Conservation (phyloP, 148 eudicot species). For the Fagopyrum esculentum region DNA sequence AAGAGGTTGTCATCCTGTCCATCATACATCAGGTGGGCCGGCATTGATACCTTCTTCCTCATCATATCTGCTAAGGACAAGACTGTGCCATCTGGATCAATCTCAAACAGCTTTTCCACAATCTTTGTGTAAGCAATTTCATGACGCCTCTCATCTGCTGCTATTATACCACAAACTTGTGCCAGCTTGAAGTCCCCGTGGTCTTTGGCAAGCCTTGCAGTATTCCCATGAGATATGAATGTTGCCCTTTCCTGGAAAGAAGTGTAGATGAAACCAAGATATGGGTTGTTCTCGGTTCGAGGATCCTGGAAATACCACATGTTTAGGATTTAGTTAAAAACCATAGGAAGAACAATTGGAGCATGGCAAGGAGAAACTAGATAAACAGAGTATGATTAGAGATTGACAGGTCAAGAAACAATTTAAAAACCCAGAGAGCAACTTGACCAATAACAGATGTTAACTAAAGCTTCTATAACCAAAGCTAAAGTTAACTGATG, state of each 20-base stretch:
- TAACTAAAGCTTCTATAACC: no score
- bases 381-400: neutral
- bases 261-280: constrained; percentile 47
- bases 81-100: constrained; percentile 35
- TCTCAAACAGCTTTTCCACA: constrained; percentile 43
- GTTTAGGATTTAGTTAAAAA: neutral
- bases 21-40: constrained; percentile 42
- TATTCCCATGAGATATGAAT: constrained; percentile 43
- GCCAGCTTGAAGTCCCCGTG: constrained; percentile 37
- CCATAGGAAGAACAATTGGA: no score
- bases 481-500: neutral
- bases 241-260: constrained; percentile 53
- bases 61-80: constrained; percentile 41
- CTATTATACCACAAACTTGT: constrained; percentile 38
- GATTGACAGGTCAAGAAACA: neutral
- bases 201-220: constrained; percentile 41
- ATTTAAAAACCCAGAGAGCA: neutral
- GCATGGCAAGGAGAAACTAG: neutral
- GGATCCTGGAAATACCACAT: constrained; percentile 26
- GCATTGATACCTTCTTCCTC: constrained; percentile 40
- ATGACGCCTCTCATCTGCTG: constrained; percentile 48
- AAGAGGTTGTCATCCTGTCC: constrained; percentile 37
- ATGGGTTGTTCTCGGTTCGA: constrained; percentile 36
- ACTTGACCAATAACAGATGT: neutral
- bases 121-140: constrained; percentile 44